Base-by-base conservation (phyloP, 257 asterid genomes). In the Parsonsia alboflavescens region DNA sequence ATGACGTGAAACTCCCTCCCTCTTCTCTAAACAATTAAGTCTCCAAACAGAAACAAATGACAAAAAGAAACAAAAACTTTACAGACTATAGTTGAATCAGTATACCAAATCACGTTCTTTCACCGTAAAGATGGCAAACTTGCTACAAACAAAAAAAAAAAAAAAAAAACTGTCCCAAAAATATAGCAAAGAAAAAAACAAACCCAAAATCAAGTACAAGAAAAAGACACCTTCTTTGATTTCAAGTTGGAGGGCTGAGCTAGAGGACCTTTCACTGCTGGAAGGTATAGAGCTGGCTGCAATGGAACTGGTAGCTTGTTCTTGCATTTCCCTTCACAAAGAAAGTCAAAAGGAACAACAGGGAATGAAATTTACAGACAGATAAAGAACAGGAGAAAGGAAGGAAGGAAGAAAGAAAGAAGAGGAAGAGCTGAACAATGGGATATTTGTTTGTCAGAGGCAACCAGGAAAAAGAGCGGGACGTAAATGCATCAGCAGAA, bases 251-350 rank as follows among this genome's bases (percentile, higher is more conserved):
- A 86, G 93, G 10, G 96, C 96, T 33, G 97, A 88, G 84, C 97
- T 91, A 5, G 98, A 93, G 80, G 98, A 93, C 86, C 97, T 89
- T 80, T 93, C 98, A 69, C 97, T 93, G 42, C 98, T 93, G 6
- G 98, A 93, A 71, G 93, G 98, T 80, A 86, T 64, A 52, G 97
- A 93, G 83, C 84, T 87, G 4, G 93, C 90, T 15, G 96, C 93
- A 73, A 93, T 36, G 17, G 98, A 91, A 77, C 95, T 89, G n/a
- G 96, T 80, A 21, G 93, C 88, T 80, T 85, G 98, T 59, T 93
- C 98, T 78, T 93, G 98, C 98, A 91, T 91, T 87, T 89, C 79
- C 71, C 57, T 62, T 72, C 5, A 1, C n/a, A 53, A 41, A 17
- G 46, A 21, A 33, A 17, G 45, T 24, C 57, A 33, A 30, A 19